Conservation (phyloP, 139 green algal genomes). For the Trebouxia sp. region DNA sequence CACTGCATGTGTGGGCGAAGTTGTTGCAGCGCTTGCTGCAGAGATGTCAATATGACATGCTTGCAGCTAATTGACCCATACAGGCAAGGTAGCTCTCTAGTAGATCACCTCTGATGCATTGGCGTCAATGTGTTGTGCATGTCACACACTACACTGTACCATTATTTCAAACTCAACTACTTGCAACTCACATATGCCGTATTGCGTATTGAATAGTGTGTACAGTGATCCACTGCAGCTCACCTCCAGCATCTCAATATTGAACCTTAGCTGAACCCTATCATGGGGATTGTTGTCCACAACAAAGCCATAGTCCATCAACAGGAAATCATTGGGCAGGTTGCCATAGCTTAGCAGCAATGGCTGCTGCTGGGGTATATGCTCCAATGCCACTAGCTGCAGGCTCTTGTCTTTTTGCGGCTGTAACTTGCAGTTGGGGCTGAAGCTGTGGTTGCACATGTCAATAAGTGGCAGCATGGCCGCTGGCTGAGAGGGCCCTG, state of each 20-base stretch:
- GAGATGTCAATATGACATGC: too few relatives aligned
- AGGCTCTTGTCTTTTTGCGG: not conserved
- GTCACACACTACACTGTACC: too few relatives aligned
- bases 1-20: too few relatives aligned
- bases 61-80: too few relatives aligned
- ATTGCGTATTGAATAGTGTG: too few relatives aligned
- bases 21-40: too few relatives aligned
- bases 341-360: conserved; percentile 80
- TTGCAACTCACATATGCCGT: too few relatives aligned
- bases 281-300: conserved; percentile 76
- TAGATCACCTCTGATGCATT: too few relatives aligned
- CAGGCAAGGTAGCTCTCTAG: too few relatives aligned
- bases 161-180: too few relatives aligned
- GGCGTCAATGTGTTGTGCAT: too few relatives aligned
- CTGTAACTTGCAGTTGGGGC: conserved; percentile 54
- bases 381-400: conserved; percentile 8
- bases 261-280: conserved; percentile 75
- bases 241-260: conserved; percentile 61
- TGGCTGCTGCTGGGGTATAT: conserved; percentile 50
- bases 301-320: conserved; percentile 90
- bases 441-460: conserved; percentile 82
- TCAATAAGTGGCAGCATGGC: conserved; percentile 81
- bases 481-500: conserved; percentile 60
- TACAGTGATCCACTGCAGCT: too few relatives aligned
- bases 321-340: conserved; percentile 85